Evolutionary conservation across 75 land plant species (phyloP).

Genomic region (Pseudotsuga menziesii): DNA sequence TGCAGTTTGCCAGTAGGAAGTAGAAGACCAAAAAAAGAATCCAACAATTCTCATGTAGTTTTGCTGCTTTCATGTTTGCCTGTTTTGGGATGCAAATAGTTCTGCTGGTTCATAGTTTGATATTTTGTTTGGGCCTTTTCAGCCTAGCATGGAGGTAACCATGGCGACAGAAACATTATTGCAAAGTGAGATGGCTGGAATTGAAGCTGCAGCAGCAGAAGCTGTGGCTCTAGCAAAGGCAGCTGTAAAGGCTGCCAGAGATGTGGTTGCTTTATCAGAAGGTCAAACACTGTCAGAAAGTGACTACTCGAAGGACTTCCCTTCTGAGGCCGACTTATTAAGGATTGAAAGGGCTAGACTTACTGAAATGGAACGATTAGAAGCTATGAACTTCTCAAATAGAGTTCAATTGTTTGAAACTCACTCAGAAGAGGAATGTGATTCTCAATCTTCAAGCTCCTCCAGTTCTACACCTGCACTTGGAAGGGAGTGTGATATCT

Average conservation of each 20-base stretch:
- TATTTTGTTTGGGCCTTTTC: background rate
- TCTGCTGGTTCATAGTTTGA: constrained; percentile 4
- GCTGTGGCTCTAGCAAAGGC: constrained; percentile 75
- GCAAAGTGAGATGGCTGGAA: constrained; percentile 44
- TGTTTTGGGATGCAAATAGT: constrained; percentile 16
- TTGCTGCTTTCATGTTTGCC: background rate
- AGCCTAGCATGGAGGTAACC: background rate
- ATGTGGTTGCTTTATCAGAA: constrained; percentile 36
- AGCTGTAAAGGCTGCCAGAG: constrained; percentile 56
- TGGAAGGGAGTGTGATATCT: background rate
- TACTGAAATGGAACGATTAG: constrained; percentile 27
- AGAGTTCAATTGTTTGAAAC: background rate
- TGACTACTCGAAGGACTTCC: constrained; percentile 21
- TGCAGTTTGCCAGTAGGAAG: background rate
- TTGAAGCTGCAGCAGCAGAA: constrained; percentile 72
- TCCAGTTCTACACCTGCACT: background rate
- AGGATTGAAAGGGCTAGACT: constrained; percentile 30
- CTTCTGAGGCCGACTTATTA: constrained; percentile 27
- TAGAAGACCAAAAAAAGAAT: background rate
- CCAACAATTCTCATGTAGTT: background rate
- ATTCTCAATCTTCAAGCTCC: background rate
- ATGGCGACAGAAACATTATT: constrained; percentile 38
- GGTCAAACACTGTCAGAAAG: background rate
- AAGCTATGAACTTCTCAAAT: background rate
- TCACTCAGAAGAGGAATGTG: background rate